These are phyloP conservation scores for Euryodendron excelsum DNA, from an alignment of 148 eudicot genomes.

Conservation along the genomic window DNA sequence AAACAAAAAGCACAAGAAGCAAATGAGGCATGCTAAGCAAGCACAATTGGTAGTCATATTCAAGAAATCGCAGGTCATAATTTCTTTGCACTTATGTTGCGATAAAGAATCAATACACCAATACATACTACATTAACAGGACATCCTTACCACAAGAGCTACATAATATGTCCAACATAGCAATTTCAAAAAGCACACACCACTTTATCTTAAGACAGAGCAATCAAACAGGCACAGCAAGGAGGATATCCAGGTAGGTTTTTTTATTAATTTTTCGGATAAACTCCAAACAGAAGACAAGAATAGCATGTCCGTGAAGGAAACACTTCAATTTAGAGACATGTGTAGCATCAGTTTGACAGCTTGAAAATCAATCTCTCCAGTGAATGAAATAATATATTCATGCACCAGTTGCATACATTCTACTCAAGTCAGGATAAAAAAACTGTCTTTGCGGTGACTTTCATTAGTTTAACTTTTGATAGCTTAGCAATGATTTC, in stretches of 20 bases:
- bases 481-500: no score
- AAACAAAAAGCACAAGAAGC: not conserved
- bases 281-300: not conserved
- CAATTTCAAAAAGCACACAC: not conserved
- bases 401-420: not conserved
- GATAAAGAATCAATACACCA: not conserved
- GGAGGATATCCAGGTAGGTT: not conserved
- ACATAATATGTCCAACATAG: not conserved
- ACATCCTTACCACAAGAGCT: not conserved
- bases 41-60: not conserved
- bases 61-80: not conserved
- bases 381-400: not conserved
- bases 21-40: slow-evolving; percentile 4
- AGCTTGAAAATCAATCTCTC: slow-evolving; percentile 11
- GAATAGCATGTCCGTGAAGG: not conserved
- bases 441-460: not conserved
- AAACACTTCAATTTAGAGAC: not conserved
- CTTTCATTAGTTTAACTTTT: no score
- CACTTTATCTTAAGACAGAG: not conserved
- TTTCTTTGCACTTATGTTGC: not conserved
- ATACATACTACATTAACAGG: not conserved
- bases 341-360: not conserved
- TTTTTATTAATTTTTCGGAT: not conserved
- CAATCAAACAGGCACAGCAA: not conserved
- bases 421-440: not conserved